A percentile compares a stretch with the other conserved stretches of the same genome.
phyloP scores from a whole-genome alignment of 2,329 filamentous ascomycete genomes.

The Alternaria viburni region DNA sequence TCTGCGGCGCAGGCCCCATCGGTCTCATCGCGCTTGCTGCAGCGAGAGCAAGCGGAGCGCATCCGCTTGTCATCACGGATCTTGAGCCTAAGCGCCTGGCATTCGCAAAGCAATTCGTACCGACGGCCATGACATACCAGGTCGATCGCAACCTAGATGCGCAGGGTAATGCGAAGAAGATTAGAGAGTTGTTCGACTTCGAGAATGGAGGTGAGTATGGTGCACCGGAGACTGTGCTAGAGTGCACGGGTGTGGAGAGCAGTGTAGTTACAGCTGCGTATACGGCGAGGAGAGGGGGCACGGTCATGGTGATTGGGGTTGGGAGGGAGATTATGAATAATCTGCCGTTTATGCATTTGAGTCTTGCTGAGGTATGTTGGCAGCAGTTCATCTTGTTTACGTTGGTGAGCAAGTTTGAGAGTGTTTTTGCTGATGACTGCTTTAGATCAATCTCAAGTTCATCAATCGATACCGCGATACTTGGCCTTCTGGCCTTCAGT shows the following conservation, averaged over 20 bases:
- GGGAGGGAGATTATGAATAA: constrained; percentile 69
- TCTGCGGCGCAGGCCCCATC: constrained; percentile 68
- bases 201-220: constrained; percentile 57
- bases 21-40: constrained; percentile 67
- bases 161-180: constrained; percentile 59
- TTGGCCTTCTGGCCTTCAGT: constrained; percentile 70
- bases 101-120: constrained; percentile 66
- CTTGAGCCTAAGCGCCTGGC: constrained; percentile 62
- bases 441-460: constrained; percentile 69
- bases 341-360: constrained; percentile 70
- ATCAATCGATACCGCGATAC: constrained; percentile 75
- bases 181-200: constrained; percentile 61
- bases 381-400: not conserved
- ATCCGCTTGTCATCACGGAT: constrained; percentile 70
- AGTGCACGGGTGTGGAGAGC: constrained; percentile 71
- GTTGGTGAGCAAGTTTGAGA: accelerated
- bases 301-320: constrained; percentile 69
- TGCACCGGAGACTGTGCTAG: constrained; percentile 65
- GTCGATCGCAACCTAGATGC: constrained; percentile 55
- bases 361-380: constrained; percentile 60
- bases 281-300: constrained; percentile 63
- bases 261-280: constrained; percentile 66
- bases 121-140: constrained; percentile 61
- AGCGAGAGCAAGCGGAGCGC: constrained; percentile 67
- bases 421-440: not conserved